phyloP scores from a whole-genome alignment of 75 land plant species.

The Picea sitchensis region DNA sequence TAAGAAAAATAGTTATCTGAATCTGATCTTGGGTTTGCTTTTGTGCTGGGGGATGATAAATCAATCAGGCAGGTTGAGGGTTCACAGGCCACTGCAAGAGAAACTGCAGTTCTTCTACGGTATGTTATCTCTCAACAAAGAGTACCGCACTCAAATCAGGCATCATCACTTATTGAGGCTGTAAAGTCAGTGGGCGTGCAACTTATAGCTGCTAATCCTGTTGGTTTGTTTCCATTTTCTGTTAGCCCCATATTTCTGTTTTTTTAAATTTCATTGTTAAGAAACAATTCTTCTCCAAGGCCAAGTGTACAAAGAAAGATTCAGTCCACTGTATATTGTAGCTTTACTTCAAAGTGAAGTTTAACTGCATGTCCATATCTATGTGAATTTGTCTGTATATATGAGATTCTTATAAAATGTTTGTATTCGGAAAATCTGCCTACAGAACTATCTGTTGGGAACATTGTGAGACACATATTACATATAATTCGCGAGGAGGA shows the following conservation, averaged over 20 bases:
- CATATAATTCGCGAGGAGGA: slow-evolving; percentile 97
- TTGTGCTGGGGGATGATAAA: neutral
- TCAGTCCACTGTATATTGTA: neutral
- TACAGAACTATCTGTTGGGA: slow-evolving; percentile 97
- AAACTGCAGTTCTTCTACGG: slow-evolving; percentile 78
- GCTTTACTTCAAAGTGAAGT: neutral
- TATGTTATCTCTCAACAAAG: slow-evolving; percentile 85
- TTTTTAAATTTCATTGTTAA: too few species aligned
- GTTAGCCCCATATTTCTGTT: neutral
- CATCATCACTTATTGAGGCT: slow-evolving; percentile 78
- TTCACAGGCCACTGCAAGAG: slow-evolving; percentile 77
- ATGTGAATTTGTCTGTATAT: neutral
- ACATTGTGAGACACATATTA: slow-evolving; percentile 90
- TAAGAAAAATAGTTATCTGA: slow-evolving; percentile 3
- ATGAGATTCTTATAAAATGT: neutral
- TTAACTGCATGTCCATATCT: neutral
- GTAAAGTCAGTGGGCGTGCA: slow-evolving; percentile 81
- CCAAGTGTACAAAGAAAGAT: neutral
- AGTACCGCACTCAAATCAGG: slow-evolving; percentile 70
- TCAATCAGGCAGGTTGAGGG: slow-evolving; percentile 87
- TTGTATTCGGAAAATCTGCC: slow-evolving; percentile 5
- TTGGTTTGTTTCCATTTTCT: slow-evolving; percentile 45
- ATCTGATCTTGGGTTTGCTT: slow-evolving; percentile 2
- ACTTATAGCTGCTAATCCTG: slow-evolving; percentile 91
- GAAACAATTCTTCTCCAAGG: too few species aligned